Conservation (phyloP, 2,329 filamentous ascomycete genomes). For the Rachicladosporium sp. region DNA sequence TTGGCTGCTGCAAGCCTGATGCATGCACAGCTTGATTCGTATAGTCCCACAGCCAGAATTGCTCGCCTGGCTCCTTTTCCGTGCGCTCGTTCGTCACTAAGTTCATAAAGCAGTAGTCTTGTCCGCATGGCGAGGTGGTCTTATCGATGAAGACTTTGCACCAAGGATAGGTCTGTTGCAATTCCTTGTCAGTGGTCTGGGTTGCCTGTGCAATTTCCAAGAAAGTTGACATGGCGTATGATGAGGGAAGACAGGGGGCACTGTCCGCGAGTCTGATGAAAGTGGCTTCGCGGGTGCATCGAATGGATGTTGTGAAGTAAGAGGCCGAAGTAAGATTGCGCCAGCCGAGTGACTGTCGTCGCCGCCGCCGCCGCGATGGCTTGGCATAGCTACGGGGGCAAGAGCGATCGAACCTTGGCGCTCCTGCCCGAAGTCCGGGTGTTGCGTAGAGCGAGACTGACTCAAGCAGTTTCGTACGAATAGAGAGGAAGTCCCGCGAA, state of each 20-base stretch:
- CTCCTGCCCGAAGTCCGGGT: too few relatives aligned
- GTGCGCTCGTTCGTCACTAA: conserved; percentile 13
- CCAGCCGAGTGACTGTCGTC: too few relatives aligned
- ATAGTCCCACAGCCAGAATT: conserved; percentile 21
- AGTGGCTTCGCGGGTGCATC: background rate
- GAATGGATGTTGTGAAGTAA: background rate
- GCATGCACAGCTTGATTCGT: conserved; percentile 11
- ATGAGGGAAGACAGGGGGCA: background rate
- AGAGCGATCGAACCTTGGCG: too few relatives aligned
- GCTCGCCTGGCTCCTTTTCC: conserved; percentile 19
- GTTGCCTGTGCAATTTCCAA: background rate
- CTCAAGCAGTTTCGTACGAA: background rate
- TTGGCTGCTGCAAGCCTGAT: conserved; percentile 15
- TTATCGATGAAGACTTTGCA: conserved; percentile 12
- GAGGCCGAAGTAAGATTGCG: too few relatives aligned
- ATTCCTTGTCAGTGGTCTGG: conserved; percentile 1
- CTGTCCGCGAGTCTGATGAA: background rate
- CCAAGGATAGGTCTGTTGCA: conserved; percentile 6
- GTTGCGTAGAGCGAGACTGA: too few relatives aligned
- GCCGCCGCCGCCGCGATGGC: too few relatives aligned
- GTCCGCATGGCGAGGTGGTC: background rate
- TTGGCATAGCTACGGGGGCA: too few relatives aligned
- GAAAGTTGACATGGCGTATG: background rate
- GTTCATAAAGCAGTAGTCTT: conserved; percentile 18
- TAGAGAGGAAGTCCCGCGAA: background rate